Conservation (phyloP, 2,329 filamentous ascomycete species). For the Davidsoniella eucalypti region DNA sequence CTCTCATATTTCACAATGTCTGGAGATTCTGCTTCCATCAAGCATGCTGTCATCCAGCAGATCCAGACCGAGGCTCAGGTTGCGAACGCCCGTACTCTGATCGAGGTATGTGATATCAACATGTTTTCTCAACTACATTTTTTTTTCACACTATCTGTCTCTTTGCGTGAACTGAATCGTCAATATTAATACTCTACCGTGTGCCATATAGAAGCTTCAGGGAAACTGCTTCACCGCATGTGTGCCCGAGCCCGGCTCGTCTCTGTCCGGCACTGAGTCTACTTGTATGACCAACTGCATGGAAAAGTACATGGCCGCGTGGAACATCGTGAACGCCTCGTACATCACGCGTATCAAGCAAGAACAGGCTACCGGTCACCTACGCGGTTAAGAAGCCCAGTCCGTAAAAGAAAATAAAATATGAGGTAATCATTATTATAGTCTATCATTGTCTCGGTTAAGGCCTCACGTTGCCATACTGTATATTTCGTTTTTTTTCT, state of each 20-base stretch:
- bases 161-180: neutral
- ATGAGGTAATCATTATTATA: too few relatives aligned
- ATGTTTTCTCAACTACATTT: neutral
- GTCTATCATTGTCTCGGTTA: too few relatives aligned
- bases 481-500: too few relatives aligned
- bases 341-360: slow-evolving; percentile 49
- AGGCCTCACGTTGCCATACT: too few relatives aligned
- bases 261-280: slow-evolving; percentile 50
- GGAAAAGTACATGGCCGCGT: slow-evolving; percentile 70
- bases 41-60: slow-evolving; percentile 48
- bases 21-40: slow-evolving; percentile 36
- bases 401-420: too few relatives aligned
- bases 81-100: slow-evolving; percentile 51
- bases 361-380: slow-evolving; percentile 27
- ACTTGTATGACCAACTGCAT: slow-evolving; percentile 61
- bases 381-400: neutral
- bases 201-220: slow-evolving; percentile 50
- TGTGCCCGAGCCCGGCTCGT: slow-evolving; percentile 50
- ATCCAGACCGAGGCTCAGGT: slow-evolving; percentile 47
- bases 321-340: slow-evolving; percentile 56
- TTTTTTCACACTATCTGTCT: neutral
- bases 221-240: slow-evolving; percentile 69
- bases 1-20: slow-evolving; percentile 4
- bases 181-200: neutral
- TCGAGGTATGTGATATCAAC: slow-evolving; percentile 37